Evolutionary conservation across 306 rosid genomes (phyloP).

Genomic region (Begonia masoniana): DNA sequence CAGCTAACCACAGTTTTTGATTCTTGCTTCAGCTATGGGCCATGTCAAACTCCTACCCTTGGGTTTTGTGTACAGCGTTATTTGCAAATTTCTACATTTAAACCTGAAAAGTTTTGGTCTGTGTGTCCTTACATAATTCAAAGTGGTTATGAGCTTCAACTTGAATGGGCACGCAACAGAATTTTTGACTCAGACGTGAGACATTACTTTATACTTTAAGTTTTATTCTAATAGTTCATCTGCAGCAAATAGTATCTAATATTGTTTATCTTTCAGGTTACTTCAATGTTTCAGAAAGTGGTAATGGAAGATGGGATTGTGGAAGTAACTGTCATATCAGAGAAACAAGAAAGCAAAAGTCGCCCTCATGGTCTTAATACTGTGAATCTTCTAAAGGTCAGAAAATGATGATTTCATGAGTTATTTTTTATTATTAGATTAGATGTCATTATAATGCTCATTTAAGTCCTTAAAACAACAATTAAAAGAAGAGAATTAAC

Average conservation of each 20-base stretch:
- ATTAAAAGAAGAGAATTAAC: no score
- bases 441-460: no score
- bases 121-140: slow-evolving; percentile 60
- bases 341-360: slow-evolving; percentile 79
- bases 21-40: slow-evolving; percentile 78
- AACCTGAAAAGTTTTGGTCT: slow-evolving; percentile 91
- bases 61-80: slow-evolving; percentile 95
- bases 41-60: slow-evolving; percentile 95
- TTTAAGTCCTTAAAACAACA: no score
- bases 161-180: slow-evolving; percentile 90
- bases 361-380: slow-evolving; percentile 96
- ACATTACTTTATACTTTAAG: slow-evolving; percentile 8
- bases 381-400: slow-evolving; percentile 90
- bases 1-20: not conserved
- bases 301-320: slow-evolving; percentile 55
- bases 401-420: slow-evolving; percentile 16
- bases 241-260: slow-evolving; percentile 8
- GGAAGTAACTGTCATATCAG: slow-evolving; percentile 64
- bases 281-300: slow-evolving; percentile 73
- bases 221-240: slow-evolving; percentile 7
- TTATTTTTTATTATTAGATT: slow-evolving; percentile 3
- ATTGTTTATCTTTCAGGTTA: slow-evolving; percentile 39
- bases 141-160: slow-evolving; percentile 77
- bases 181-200: slow-evolving; percentile 74
- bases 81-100: slow-evolving; percentile 82